A percentile compares a stretch with the other conserved stretches of the same genome.
Conservation (phyloP, 1,139 yeast species). For the Yamadazyma siamensis region DNA sequence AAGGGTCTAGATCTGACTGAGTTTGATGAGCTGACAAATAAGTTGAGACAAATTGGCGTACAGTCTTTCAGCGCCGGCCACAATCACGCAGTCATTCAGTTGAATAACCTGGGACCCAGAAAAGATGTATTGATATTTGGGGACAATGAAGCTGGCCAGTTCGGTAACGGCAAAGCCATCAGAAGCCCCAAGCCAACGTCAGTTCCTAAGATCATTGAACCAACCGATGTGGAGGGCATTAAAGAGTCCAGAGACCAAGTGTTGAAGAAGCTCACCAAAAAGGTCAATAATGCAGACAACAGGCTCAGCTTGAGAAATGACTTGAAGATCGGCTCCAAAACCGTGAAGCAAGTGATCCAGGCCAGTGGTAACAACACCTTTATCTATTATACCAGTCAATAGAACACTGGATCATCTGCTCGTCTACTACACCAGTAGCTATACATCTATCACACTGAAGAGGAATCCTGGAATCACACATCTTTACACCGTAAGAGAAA, state of each 20-base stretch:
- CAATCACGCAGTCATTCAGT: conserved; percentile 62
- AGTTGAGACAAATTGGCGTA: conserved; percentile 43
- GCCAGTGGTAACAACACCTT: conserved; percentile 67
- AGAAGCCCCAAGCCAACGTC: conserved; percentile 56
- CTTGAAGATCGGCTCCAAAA: conserved; percentile 19
- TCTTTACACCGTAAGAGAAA: background rate
- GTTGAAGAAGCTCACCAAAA: conserved; percentile 21
- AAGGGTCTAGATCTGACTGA: conserved; percentile 48
- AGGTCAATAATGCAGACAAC: conserved; percentile 34
- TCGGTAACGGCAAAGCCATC: conserved; percentile 74
- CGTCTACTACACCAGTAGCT: background rate
- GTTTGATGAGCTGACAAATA: conserved; percentile 29
- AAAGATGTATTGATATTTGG: conserved; percentile 81
- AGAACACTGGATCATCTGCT: background rate
- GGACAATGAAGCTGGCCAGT: conserved; percentile 74
- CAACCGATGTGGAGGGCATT: conserved; percentile 30
- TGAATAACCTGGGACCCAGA: conserved; percentile 40
- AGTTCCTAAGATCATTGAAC: conserved; percentile 59
- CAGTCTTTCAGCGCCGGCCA: conserved; percentile 57
- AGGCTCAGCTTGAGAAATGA: conserved; percentile 44
- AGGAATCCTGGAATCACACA: background rate
- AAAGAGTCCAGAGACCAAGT: conserved; percentile 9
- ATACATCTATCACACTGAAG: background rate
- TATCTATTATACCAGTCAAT: conserved; percentile 47
- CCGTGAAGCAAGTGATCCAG: conserved; percentile 52